Conservation (phyloP, 176 grass and related monocot genomes). For the Ensete glaucum region DNA sequence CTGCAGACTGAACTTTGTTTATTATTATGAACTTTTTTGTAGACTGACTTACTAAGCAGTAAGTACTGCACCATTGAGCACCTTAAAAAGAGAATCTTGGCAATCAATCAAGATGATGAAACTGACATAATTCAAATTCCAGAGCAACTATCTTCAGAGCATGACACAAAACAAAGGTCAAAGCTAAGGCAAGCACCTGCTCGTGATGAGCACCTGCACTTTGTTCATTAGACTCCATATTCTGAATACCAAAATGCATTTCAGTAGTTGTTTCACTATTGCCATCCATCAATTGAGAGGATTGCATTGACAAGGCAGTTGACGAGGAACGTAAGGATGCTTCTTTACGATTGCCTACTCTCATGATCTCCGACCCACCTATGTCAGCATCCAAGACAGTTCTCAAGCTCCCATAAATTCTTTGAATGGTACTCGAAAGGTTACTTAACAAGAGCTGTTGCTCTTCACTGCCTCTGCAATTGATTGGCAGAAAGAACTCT, state of each 20-base stretch:
- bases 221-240: not conserved
- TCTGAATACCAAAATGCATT: not conserved
- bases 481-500: constrained; percentile 55
- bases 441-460: constrained; percentile 42
- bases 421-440: constrained; percentile 34
- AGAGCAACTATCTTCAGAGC: not conserved
- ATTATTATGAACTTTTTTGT: no score
- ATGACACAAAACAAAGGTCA: not conserved
- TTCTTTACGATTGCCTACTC: constrained; percentile 6
- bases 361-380: constrained; percentile 20
- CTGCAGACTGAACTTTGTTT: no score
- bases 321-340: constrained; percentile 17
- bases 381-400: constrained; percentile 45
- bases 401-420: constrained; percentile 41
- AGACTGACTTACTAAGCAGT: no score
- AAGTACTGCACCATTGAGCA: no score
- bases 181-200: not conserved
- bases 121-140: no score
- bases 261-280: constrained; percentile 15
- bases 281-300: constrained; percentile 12
- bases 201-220: not conserved
- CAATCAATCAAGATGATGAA: no score
- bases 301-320: constrained; percentile 25
- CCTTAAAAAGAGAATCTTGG: no score
- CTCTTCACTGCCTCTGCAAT: constrained; percentile 36